phyloP scores from a whole-genome alignment of 1,139 yeast genomes.

The Kurtzmaniella quercitrusa region DNA sequence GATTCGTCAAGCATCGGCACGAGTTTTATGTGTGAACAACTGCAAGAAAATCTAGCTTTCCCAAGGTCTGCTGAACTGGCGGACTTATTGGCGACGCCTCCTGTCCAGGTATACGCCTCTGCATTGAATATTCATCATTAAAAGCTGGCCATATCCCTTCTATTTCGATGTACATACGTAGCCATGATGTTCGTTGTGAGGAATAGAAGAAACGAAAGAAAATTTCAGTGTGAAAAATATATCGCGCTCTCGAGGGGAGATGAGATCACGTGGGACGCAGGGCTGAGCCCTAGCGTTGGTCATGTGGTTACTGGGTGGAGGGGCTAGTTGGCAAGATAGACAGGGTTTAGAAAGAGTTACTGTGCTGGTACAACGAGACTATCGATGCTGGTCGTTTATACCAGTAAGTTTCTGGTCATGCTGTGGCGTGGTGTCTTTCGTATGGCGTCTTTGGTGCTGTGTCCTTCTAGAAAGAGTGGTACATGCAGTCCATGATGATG shows the following conservation, averaged over 20 bases:
- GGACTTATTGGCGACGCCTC: conserved; percentile 1
- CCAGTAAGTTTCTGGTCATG: no score
- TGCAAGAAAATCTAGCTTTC: conserved; percentile 47
- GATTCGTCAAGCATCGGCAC: conserved; percentile 48
- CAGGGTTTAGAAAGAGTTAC: no score
- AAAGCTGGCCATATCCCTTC: conserved; percentile 1
- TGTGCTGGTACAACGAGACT: no score
- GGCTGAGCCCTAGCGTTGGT: not conserved
- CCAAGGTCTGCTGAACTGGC: conserved; percentile 15
- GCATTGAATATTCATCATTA: not conserved
- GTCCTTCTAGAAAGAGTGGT: no score
- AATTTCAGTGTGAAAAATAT: conserved; percentile 1
- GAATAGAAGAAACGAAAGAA: conserved; percentile 1
- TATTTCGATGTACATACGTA: conserved; percentile 7
- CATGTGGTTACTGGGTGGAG: no score
- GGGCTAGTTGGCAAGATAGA: no score
- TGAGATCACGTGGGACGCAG: not conserved
- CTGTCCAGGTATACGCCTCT: not conserved
- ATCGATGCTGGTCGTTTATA: no score
- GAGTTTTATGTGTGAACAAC: conserved; percentile 25
- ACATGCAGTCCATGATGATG: no score
- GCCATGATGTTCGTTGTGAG: conserved; percentile 9
- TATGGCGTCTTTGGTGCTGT: no score
- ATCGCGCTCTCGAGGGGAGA: not conserved
- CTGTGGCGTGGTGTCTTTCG: no score